These are phyloP conservation scores for Tylopilus sp. DNA, from an alignment of 768 basidiomycete genomes.

Conservation along the genomic window DNA sequence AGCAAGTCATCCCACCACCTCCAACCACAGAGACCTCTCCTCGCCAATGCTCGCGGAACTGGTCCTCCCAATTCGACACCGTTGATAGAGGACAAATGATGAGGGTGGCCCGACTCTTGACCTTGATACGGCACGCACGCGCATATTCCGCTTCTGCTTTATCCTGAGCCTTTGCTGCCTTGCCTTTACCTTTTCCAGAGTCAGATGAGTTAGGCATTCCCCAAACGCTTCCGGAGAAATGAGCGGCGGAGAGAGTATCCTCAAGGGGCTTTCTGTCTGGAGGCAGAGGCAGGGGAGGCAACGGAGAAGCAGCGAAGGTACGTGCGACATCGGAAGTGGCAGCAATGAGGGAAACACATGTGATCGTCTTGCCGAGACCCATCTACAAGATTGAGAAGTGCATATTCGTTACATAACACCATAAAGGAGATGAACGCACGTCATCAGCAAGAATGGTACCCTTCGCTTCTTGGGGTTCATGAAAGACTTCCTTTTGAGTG, in stretches of 20 bases:
- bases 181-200: slow-evolving; percentile 56
- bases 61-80: slow-evolving; percentile 98
- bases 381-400: slow-evolving; percentile 50
- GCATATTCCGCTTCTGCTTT: slow-evolving; percentile 68
- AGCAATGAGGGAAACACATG: slow-evolving; percentile 90
- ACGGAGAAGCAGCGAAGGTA: slow-evolving; percentile 56
- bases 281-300: slow-evolving; percentile 43
- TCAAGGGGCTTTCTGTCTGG: slow-evolving; percentile 33
- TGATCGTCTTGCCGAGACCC: slow-evolving; percentile 97
- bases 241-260: slow-evolving; percentile 40
- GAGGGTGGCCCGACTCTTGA: slow-evolving; percentile 85
- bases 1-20: slow-evolving; percentile 51
- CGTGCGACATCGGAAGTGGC: slow-evolving; percentile 72
- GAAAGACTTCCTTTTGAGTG: slow-evolving; percentile 70
- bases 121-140: slow-evolving; percentile 74
- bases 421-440: slow-evolving; percentile 47
- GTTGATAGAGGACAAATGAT: slow-evolving; percentile 96
- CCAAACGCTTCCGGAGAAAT: slow-evolving; percentile 81
- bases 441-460: slow-evolving; percentile 96
- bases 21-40: slow-evolving; percentile 83
- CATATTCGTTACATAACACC: slow-evolving; percentile 12
- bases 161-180: slow-evolving; percentile 62
- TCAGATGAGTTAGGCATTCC: slow-evolving; percentile 64
- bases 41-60: slow-evolving; percentile 95
- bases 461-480: slow-evolving; percentile 69